Base-by-base conservation (phyloP, 768 basidiomycete species). In the Tricholomella constricta region DNA sequence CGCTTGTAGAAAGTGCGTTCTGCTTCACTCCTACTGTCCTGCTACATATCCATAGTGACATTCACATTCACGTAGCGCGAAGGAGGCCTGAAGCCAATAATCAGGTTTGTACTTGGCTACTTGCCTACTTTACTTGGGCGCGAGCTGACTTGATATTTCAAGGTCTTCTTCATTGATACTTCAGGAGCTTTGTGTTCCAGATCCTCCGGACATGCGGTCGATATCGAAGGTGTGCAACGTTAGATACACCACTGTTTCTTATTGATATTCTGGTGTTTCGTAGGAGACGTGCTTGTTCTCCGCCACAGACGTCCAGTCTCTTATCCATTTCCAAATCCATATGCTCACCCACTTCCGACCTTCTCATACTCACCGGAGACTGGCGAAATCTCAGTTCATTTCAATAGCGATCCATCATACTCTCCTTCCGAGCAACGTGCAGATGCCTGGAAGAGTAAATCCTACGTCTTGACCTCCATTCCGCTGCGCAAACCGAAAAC, bases 151-250 rank as follows among this genome's bases (percentile, higher is more conserved):
- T 32, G 11, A 38, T 11, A 43, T 52, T 20, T 25, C 31, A 60
- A 92, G 88, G 88, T 93, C 15, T 93, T 91, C 72, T 93, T 89
- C 72, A 81, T 93, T 48, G 91, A 94, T 65, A 78, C 81, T 2
- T 80, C 82, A 17, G 91, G 91, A 17, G 83, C 83, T 9, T 69
- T 93, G 36, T 93, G 89, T 65, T 89, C 91, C 8, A 79, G 87
- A 59, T 80, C 83, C 3, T 81, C 90, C 14, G 91, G 91, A 0
- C 90, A 92, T 69, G 91, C 90, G 7, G 72, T 94, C 32, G 91
- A 94, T 61, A 69, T 93, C 31, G 83, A 92, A 76, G 81, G 90
- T 86, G 32, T 25, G 5, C 42, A 42, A 34, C 43, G 42, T 32
- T n/a, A 10, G 36, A 20, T n/a, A 26, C 29, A 50, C 12, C 14